These are phyloP conservation scores for Apiotrichum siamense DNA, from an alignment of 1,284 basidiomycete species.

Conservation along the genomic window DNA sequence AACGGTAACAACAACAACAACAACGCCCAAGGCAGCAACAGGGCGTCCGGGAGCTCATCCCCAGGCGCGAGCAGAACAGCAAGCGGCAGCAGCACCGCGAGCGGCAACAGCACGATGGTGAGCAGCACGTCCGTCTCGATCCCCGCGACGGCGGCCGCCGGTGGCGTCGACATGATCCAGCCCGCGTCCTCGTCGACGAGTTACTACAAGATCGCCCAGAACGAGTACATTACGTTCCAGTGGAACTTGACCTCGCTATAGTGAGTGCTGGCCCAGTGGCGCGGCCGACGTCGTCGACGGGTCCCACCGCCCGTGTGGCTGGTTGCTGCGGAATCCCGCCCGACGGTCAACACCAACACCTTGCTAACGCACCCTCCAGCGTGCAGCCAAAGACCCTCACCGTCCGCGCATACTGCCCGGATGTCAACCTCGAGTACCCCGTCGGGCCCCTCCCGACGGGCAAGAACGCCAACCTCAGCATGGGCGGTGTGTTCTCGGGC, in stretches of 20 bases:
- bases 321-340: neutral
- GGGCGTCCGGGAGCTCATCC: neutral
- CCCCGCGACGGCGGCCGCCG: slow-evolving; percentile 42
- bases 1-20: slow-evolving; percentile 3
- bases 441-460: slow-evolving; percentile 60
- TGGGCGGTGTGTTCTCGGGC: slow-evolving; percentile 50
- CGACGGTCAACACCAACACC: neutral
- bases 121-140: slow-evolving; percentile 31
- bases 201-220: slow-evolving; percentile 79
- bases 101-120: slow-evolving; percentile 4
- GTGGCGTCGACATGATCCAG: slow-evolving; percentile 50
- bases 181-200: slow-evolving; percentile 70
- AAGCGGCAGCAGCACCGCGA: slow-evolving; percentile 2
- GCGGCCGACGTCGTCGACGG: neutral
- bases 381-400: slow-evolving; percentile 67
- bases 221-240: slow-evolving; percentile 74
- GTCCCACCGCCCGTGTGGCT: neutral
- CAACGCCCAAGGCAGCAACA: neutral
- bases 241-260: slow-evolving; percentile 75
- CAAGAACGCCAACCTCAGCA: slow-evolving; percentile 53
- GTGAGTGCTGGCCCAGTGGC: slow-evolving; percentile 25
- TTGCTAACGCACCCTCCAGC: slow-evolving; percentile 19
- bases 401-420: slow-evolving; percentile 67
- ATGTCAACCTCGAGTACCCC: slow-evolving; percentile 78
- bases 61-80: neutral